Conservation (phyloP, 495 filamentous ascomycete genomes). For the Aspergillus wentii region DNA sequence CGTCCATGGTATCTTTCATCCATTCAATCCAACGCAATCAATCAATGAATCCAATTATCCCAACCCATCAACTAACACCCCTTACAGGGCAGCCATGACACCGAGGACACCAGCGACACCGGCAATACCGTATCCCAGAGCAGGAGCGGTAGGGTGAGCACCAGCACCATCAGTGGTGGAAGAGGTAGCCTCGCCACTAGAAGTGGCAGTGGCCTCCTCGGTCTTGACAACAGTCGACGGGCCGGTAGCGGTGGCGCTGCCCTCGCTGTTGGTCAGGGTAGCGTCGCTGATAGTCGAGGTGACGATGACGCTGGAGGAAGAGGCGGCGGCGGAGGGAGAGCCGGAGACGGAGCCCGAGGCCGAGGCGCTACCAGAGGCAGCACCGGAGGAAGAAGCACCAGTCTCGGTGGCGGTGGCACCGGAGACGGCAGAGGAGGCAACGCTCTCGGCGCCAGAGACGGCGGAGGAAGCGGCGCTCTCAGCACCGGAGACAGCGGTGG, state of each 20-base stretch:
- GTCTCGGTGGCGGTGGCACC: conserved; percentile 9
- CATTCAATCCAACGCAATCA: conserved; percentile 1
- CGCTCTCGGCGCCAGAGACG: conserved; percentile 3
- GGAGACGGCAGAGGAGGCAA: conserved; percentile 7
- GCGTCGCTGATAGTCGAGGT: conserved; percentile 14
- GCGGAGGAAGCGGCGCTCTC: conserved; percentile 6
- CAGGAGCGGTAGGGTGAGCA: conserved; percentile 14
- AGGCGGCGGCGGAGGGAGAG: conserved; percentile 15
- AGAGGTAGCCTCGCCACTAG: conserved; percentile 3
- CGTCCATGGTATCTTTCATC: no score
- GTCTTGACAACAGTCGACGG: conserved; percentile 5
- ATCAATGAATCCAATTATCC: conserved; percentile 2
- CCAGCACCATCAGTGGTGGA: conserved; percentile 11
- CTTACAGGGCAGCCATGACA: conserved; percentile 36
- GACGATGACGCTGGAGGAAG: conserved; percentile 10
- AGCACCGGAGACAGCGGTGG: conserved; percentile 4
- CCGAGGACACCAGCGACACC: conserved; percentile 30
- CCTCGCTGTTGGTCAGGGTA: conserved; percentile 7
- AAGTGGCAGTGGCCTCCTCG: background rate
- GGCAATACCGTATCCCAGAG: conserved; percentile 19
- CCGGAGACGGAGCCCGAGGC: conserved; percentile 10
- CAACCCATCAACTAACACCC: background rate
- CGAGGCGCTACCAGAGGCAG: conserved; percentile 11
- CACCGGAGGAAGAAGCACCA: conserved; percentile 13
- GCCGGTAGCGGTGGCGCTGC: conserved; percentile 6